Base-by-base conservation (phyloP, 2,329 filamentous ascomycete genomes). In the Ophiostoma australiae region DNA sequence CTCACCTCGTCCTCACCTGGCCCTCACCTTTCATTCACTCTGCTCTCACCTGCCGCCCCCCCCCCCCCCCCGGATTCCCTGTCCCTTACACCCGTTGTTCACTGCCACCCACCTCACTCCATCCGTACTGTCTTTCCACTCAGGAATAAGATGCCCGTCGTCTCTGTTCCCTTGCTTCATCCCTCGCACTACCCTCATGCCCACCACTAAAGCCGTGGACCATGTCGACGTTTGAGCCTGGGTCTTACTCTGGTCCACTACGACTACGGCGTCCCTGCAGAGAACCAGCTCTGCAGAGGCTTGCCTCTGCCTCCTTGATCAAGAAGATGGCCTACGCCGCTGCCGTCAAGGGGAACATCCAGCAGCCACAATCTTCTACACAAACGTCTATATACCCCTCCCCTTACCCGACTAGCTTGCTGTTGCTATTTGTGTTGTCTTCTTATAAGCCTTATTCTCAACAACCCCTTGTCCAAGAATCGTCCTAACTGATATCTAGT, bases 401-500 rank as follows among this genome's bases (percentile, higher is more conserved):
- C 44, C 17, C 13, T 20, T 39, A 13, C 17, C 41, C 41, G 5
- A 3, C 41, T 20, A 17, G 41, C 41, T 48, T 48, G 37, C 20
- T 48, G 7, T 48, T 48, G 41, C 17, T 17, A 44, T 55, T n/a
- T n/a, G 15, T 23, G 20, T 48, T 17, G 4, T 23, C 48, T 52
- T 41, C 13, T 58, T 58, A n/a, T 27, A 10, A 35, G 13, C 13
- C 27, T 63, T 63, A 1, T 33, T 31, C 3, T 2, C n/a, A 55
- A 17, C 20, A 6, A 55, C 23, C 8, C 7, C 1, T 66, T 6
- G 13, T 4, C 7, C 8, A 61, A n/a, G 72, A 65, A 69, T 70
- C 11, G 79, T 80, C 69, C 80, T 70, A 71, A 67, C 39, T 79
- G 70, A 79, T 69, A 70, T 31, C 39, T 70, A 90, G 88, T 73